A percentile compares a stretch with the other conserved stretches of the same genome.
Conservation (phyloP, 2,329 filamentous ascomycete species). For the Aquanectria penicillioides region DNA sequence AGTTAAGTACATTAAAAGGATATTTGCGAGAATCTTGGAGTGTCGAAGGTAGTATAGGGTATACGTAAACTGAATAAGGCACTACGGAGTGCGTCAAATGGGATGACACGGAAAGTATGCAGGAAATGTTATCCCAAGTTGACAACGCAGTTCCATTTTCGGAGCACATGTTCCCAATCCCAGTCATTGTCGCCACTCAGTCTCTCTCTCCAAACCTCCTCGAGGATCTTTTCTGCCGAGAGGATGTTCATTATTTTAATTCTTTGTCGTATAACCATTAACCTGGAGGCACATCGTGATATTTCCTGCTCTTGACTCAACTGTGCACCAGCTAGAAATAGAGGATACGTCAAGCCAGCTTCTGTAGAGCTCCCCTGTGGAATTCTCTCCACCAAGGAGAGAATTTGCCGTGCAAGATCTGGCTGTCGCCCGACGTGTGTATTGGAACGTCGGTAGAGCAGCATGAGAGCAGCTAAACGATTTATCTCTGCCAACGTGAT, state of each 20-base stretch:
- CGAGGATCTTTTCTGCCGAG: slow-evolving; percentile 11
- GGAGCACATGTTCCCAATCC: slow-evolving; percentile 17
- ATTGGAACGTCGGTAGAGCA: slow-evolving; percentile 16
- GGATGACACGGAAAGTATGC: too few species aligned
- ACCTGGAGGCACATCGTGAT: not conserved
- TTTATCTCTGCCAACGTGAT: slow-evolving; percentile 9
- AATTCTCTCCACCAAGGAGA: slow-evolving; percentile 9
- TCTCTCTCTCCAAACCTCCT: slow-evolving; percentile 17
- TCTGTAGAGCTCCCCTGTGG: not conserved
- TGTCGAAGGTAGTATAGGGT: too few species aligned
- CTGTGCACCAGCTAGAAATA: slow-evolving; percentile 7
- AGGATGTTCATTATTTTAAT: slow-evolving; percentile 17
- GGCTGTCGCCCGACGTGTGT: not conserved
- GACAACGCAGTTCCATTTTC: slow-evolving; percentile 10
- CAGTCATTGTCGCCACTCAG: not conserved
- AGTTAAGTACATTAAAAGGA: too few species aligned
- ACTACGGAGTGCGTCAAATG: too few species aligned
- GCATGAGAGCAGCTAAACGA: slow-evolving; percentile 16
- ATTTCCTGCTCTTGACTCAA: not conserved
- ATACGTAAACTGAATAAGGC: too few species aligned
- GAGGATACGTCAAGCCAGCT: slow-evolving; percentile 3
- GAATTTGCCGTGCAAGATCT: not conserved
- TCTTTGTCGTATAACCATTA: slow-evolving; percentile 2
- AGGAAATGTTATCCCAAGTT: slow-evolving; percentile 12
- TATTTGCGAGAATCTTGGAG: too few species aligned